Evolutionary conservation across 495 filamentous ascomycete genomes (phyloP), one percentile per base, ranked within the genome.

Genomic region (Cercophora samala): DNA sequence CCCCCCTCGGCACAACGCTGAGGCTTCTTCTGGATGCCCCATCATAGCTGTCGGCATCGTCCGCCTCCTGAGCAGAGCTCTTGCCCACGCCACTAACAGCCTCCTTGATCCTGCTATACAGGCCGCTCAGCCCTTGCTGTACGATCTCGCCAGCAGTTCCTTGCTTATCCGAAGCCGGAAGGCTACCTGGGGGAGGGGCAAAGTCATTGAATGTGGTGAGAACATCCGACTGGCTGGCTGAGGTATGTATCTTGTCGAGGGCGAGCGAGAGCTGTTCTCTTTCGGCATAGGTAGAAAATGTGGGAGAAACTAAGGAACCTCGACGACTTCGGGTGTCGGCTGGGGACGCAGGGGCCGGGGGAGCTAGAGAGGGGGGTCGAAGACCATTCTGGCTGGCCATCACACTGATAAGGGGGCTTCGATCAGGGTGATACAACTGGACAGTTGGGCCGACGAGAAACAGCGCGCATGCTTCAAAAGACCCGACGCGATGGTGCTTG

Each of bases 171-270:
- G 77, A 76, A 19, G 79, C 77, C 3, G 86, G 80, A 76, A 68
- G 78, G 64, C 69, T 81, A 56, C 76, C 85, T 63, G 79, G 90
- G 67, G 79, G 89, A 59, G 81, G 85, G 13, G 83, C 89, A 65
- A 95, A 91, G 60, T 96, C 93, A 77, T 93, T 93, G 79, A 97
- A 97, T 21, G 91, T 92, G 11, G 92, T 97, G 15, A 96, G 81
- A 42, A 85, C 83, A 37, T 89, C 89, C 15, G 91, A 90, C 68
- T 91, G 90, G 69, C 89, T 93, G 5, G 93, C 91, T 22, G 89
- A 82, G 18, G 79, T 91, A 78, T 97, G 93, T 42, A 97, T 96
- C 63, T 91, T 87, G 76, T 95, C 91, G 42, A 97, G 85, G 17
- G 89, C 83, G 64, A 91, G 85, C 21, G 90, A 84, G 21, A 93